A percentile compares a stretch with the other conserved stretches of the same genome.
Evolutionary conservation across 2,329 filamentous ascomycete genomes (phyloP).

Genomic region (Cytospora chrysosperma): DNA sequence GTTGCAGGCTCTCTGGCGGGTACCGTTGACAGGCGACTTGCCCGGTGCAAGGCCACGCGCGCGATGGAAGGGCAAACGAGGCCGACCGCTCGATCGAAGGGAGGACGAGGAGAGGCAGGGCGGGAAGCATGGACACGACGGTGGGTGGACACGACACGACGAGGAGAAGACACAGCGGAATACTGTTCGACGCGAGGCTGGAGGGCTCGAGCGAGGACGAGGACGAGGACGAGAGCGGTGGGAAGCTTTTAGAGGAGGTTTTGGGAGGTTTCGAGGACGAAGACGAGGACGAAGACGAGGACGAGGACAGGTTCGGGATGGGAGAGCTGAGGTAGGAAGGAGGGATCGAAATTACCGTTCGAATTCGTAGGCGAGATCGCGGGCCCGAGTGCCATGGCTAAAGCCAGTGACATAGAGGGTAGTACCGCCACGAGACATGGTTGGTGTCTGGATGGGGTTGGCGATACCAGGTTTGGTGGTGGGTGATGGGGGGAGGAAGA

Average conservation of each 20-base stretch:
- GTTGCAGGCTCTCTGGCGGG: conserved; percentile 24
- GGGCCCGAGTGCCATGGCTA: conserved; percentile 95
- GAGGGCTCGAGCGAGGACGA: conserved; percentile 25
- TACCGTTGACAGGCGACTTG: conserved; percentile 37
- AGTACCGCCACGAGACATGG: conserved; percentile 88
- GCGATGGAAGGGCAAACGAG: conserved; percentile 26
- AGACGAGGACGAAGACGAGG: too few species aligned
- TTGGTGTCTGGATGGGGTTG: conserved; percentile 30
- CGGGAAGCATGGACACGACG: conserved; percentile 27
- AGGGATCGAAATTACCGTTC: conserved; percentile 87
- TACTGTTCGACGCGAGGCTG: conserved; percentile 30
- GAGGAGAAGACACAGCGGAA: conserved; percentile 30
- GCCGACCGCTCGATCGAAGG: conserved; percentile 48
- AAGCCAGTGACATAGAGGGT: conserved; percentile 99
- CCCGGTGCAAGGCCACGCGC: conserved; percentile 33
- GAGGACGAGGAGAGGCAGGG: conserved; percentile 37
- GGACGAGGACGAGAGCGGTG: too few species aligned
- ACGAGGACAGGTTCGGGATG: conserved; percentile 23
- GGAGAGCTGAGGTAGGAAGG: conserved; percentile 32
- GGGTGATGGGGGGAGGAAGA: conserved; percentile 4
- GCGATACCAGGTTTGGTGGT: conserved; percentile 12
- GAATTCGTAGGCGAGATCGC: conserved; percentile 99
- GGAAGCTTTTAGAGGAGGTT: conserved; percentile 26
- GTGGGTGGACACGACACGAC: conserved; percentile 29
- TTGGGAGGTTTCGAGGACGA: conserved; percentile 19